phyloP scores from a whole-genome alignment of 140 eudicot species.

The Eryngium alpinum region DNA sequence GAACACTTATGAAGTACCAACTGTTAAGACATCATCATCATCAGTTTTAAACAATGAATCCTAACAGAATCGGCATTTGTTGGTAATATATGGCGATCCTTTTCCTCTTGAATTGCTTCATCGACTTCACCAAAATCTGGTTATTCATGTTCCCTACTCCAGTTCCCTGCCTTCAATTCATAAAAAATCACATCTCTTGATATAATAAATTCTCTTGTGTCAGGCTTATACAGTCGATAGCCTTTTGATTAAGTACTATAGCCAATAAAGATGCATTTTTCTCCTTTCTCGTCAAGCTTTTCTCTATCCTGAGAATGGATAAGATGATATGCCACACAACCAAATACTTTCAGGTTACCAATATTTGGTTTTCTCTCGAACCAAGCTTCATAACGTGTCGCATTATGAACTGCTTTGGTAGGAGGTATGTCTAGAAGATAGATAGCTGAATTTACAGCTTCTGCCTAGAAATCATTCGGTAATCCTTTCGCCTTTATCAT shows the following conservation, averaged over 20 bases:
- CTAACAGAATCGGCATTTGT: neutral
- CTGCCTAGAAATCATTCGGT: neutral
- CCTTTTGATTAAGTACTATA: conserved; percentile 5
- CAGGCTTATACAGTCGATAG: neutral
- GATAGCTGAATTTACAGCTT: neutral
- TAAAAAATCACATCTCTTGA: conserved; percentile 2
- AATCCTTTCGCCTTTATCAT: neutral
- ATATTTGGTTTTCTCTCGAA: neutral
- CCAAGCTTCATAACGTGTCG: conserved; percentile 1
- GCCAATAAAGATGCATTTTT: conserved; percentile 1
- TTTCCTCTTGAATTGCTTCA: neutral
- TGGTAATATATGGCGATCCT: neutral
- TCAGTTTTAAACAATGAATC: too few relatives aligned
- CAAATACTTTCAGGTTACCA: neutral
- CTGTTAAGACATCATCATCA: too few relatives aligned
- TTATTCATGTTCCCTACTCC: neutral
- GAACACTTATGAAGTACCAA: too few relatives aligned
- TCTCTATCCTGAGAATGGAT: neutral
- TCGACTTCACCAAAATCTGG: neutral
- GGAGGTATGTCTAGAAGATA: neutral
- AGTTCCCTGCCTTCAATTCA: neutral
- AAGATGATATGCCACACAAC: neutral
- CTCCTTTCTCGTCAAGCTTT: neutral
- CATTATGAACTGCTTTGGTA: neutral
- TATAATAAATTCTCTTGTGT: neutral